phyloP scores from a whole-genome alignment of 225 moss, liverwort and hornwort species.

The Marchantia polymorpha region DNA sequence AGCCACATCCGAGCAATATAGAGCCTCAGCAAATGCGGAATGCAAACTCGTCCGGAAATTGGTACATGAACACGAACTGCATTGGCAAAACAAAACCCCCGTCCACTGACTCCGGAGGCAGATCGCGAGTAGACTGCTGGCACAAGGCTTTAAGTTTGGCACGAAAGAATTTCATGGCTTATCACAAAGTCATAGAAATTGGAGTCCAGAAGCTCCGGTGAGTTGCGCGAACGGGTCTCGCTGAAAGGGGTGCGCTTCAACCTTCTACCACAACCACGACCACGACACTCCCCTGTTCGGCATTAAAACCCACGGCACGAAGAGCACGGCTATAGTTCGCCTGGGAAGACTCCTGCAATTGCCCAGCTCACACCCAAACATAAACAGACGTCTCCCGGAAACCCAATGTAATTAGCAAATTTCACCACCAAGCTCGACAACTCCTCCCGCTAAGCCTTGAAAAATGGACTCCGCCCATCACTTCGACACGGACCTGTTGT shows the following conservation, averaged over 20 bases:
- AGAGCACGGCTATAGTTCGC: background rate
- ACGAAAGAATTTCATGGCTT: background rate
- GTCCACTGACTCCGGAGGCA: conserved; percentile 2
- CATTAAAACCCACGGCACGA: background rate
- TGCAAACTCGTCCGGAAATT: background rate
- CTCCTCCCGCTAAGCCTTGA: too few relatives aligned
- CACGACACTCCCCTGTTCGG: background rate
- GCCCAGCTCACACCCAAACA: background rate
- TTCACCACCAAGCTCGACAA: background rate
- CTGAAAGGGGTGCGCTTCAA: background rate
- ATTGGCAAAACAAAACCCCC: background rate
- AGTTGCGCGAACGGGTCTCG: background rate
- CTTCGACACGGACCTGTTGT: too few relatives aligned
- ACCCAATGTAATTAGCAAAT: background rate
- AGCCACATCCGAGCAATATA: background rate
- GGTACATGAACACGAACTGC: background rate
- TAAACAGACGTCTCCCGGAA: too few relatives aligned
- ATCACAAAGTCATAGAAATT: background rate
- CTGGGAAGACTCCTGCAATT: background rate
- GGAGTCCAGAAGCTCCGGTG: background rate
- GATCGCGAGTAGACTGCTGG: background rate
- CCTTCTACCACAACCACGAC: too few relatives aligned
- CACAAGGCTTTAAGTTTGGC: too few relatives aligned
- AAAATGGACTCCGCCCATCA: too few relatives aligned
- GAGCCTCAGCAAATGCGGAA: background rate